A percentile compares a stretch with the other conserved stretches of the same genome.
Conservation (phyloP, 805 yeast genomes). For the Grigorovia transvaalensis region DNA sequence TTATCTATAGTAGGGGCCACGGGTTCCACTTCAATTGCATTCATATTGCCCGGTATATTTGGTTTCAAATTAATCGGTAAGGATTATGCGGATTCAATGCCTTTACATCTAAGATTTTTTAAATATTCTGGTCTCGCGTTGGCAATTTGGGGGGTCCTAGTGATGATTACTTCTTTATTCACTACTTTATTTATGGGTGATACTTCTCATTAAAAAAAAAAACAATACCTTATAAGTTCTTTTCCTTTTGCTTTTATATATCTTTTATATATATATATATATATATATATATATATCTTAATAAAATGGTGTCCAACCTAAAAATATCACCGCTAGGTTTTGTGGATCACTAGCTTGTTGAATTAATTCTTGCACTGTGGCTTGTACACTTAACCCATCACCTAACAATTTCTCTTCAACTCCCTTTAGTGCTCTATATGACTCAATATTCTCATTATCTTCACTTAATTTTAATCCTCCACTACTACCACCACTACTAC, state of each 20-base stretch:
- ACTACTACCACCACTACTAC: background rate
- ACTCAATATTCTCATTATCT: slow-evolving; percentile 49
- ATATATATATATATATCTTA: slow-evolving; percentile 15
- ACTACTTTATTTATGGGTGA: slow-evolving; percentile 27
- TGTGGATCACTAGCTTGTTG: slow-evolving; percentile 59
- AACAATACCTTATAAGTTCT: background rate
- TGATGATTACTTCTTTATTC: slow-evolving; percentile 42
- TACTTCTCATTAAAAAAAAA: slow-evolving; percentile 7
- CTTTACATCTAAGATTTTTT: slow-evolving; percentile 24
- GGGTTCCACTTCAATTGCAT: slow-evolving; percentile 71
- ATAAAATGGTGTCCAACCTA: slow-evolving; percentile 79
- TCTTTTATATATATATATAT: background rate
- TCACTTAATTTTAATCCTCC: background rate
- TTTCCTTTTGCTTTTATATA: background rate
- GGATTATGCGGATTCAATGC: slow-evolving; percentile 11
- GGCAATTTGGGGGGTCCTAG: slow-evolving; percentile 39
- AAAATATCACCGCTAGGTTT: slow-evolving; percentile 63
- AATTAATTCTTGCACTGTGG: slow-evolving; percentile 70
- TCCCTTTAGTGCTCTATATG: slow-evolving; percentile 62
- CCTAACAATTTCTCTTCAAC: slow-evolving; percentile 63
- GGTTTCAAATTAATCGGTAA: slow-evolving; percentile 36
- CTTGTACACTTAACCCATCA: slow-evolving; percentile 66
- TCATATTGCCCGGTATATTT: slow-evolving; percentile 68
- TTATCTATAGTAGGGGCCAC: slow-evolving; percentile 73
- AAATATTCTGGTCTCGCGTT: slow-evolving; percentile 32